Evolutionary conservation across 805 yeast species (phyloP), one percentile per base, ranked within the genome.

Genomic region (Cyberlindnera japonica): DNA sequence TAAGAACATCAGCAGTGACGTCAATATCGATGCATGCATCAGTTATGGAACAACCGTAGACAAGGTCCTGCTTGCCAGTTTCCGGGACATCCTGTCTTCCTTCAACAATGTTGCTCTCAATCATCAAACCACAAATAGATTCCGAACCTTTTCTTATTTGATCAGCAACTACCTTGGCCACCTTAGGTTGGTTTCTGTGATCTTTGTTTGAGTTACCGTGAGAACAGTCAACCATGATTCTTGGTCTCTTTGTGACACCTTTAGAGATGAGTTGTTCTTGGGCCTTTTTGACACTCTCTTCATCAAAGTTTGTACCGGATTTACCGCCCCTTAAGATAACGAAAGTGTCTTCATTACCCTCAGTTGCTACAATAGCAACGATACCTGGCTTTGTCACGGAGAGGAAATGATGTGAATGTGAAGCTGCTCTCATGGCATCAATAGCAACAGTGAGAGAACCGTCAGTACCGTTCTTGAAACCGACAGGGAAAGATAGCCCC

Each of bases 381-480:
- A 88, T 78, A 59, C 99, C 99, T 50, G 86, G 93, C 68, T 93
- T 91, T 47, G 99, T 93, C 58, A 93, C 97, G 51, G 95, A 91
- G 83, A 91, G 77, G 73, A 91, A 91, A 67, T 90, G 97, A 62
- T 91, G 99, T 34, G 95, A 78, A 60, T 82, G 82, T 27, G 91
- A 73, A 33, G 99, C 95, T 33, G 99, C 93, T 62, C 81, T 76
- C 54, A 87, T 83, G 29, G 99, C 98, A 62, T 90, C 99, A 36
- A 93, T 71, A 12, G 99, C 96, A 47, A 91, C 97, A 43, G 79
- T 83, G 47, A 91, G 71, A 37, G 93, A 75, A 61, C 99, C 99
- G 63, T 91, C 99, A 29, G 99, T 91, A 65, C 98, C 99, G 64
- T 91, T 91, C 71, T 91, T 91, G 83, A 91, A 91, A 37, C 99